phyloP scores from a whole-genome alignment of 768 basidiomycete species.

The Gautieria morchelliformis region DNA sequence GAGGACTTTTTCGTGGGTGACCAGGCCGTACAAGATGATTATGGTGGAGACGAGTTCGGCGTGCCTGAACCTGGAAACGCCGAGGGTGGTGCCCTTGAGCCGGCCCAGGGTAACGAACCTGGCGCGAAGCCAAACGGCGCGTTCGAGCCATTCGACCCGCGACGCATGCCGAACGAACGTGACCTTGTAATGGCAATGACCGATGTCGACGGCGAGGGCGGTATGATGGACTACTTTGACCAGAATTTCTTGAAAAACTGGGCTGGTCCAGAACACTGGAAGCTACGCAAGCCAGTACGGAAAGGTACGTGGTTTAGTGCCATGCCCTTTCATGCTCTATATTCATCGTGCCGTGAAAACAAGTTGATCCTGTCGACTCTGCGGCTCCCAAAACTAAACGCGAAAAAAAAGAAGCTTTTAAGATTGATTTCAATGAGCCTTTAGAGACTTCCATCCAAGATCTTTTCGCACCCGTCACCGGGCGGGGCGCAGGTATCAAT shows the following conservation, averaged over 20 bases:
- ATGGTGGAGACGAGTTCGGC: constrained; percentile 18
- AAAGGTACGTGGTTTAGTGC: constrained; percentile 42
- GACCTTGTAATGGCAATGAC: constrained; percentile 85
- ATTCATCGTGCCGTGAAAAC: constrained; percentile 3
- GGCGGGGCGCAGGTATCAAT: constrained; percentile 55
- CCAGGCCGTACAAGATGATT: constrained; percentile 43
- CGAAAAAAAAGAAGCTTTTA: constrained; percentile 74
- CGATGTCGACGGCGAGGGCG: constrained; percentile 39
- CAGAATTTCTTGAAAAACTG: constrained; percentile 82
- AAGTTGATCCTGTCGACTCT: constrained; percentile 33
- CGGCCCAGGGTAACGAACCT: constrained; percentile 11
- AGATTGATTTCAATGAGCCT: constrained; percentile 67
- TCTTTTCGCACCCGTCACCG: constrained; percentile 66
- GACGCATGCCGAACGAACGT: constrained; percentile 61
- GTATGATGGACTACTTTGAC: constrained; percentile 85
- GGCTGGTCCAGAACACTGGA: constrained; percentile 99
- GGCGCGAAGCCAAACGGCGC: constrained; percentile 31
- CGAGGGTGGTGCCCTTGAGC: constrained; percentile 29
- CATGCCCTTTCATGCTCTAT: neutral
- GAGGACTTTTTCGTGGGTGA: constrained; percentile 67
- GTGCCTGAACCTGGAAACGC: constrained; percentile 21
- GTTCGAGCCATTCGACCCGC: constrained; percentile 79
- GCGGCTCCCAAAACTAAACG: constrained; percentile 44
- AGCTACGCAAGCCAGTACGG: constrained; percentile 71
- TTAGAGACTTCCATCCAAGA: constrained; percentile 54